Evolutionary conservation across 352 stramenopile genomes (phyloP).

Genomic region (Phytophthora pseudosyringae): DNA sequence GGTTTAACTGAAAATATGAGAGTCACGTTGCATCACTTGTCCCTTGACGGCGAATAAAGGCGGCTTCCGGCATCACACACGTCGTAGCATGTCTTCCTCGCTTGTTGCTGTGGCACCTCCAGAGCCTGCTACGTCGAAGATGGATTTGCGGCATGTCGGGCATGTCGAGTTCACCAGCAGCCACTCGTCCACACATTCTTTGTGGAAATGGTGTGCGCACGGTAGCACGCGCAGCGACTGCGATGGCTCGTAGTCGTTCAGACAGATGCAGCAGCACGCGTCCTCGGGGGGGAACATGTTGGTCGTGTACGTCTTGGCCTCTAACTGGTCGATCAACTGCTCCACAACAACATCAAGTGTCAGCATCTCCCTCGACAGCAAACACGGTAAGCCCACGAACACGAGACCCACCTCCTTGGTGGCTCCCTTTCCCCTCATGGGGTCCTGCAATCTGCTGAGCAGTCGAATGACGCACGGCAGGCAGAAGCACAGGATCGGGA

Average conservation of each 20-base stretch:
- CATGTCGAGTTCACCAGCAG: constrained; percentile 89
- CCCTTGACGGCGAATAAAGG: constrained; percentile 3
- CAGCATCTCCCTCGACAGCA: constrained; percentile 2
- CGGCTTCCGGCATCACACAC: constrained; percentile 39
- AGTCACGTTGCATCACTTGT: constrained; percentile 23
- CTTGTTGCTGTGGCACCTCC: constrained; percentile 38
- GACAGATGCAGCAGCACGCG: constrained; percentile 91
- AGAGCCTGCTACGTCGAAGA: constrained; percentile 48
- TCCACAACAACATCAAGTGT: constrained; percentile 9
- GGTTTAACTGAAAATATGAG: constrained; percentile 24
- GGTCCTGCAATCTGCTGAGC: constrained; percentile 90
- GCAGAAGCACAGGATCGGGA: constrained; percentile 95
- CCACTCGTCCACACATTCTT: constrained; percentile 92
- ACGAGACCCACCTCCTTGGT: constrained; percentile 61
- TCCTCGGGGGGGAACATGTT: constrained; percentile 83
- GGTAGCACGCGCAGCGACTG: constrained; percentile 94
- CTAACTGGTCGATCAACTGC: constrained; percentile 73
- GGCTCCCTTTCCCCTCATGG: constrained; percentile 87
- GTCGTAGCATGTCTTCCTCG: constrained; percentile 69
- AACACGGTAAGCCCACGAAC: neutral
- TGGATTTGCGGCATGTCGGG: constrained; percentile 87
- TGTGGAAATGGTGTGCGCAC: constrained; percentile 96
- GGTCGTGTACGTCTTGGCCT: constrained; percentile 60
- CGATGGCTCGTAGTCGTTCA: constrained; percentile 87
- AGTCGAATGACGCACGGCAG: constrained; percentile 93